Base-by-base conservation (phyloP, 768 basidiomycete genomes). In the Phaeotremella skinneri region DNA sequence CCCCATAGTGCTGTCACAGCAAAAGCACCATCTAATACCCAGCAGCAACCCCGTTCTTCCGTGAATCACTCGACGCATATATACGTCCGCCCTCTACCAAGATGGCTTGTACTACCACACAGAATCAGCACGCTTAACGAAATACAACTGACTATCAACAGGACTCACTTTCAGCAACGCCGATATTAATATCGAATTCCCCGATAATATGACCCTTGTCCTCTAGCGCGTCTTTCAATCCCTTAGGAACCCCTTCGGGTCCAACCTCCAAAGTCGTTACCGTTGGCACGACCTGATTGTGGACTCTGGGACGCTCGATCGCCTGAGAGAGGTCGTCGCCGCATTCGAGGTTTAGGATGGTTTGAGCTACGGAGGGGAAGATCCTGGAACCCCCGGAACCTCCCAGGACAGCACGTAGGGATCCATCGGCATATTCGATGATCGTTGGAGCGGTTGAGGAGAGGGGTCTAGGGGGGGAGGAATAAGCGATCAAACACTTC, bases 41-140 rank as follows among this genome's bases (percentile, higher is more conserved):
- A 48, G 88, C 85, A 3, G 92, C 89, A 41, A 91, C 82, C n/a
- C 91, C 91, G 63, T 91, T 88, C 81, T 93, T 94, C 72, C 91
- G 83, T 20, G 89, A 90, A 77, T 96, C 92, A 72, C 89, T 90
- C 7, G 89, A 87, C 61, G 90, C 91, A 62, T 81, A 88, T 26
- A 91, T 80, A 45, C 70, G 77, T 5, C 82, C 84, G 52, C 85
- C 82, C 43, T 79, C 80, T 57, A 83, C 52, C 2, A 90, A 83
- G 6, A 79, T 74, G 0, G 81, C 83, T 76, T 93, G 88, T 17
- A 94, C 81, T 61, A 41, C 4, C 6, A 48, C n/a, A 14, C 30
- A 14, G 52, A 49, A 52, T 55, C 39, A 14, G 48, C 17, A 17
- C 25, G 13, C n/a, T 37, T 14, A 42, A 14, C 54, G 6, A 5